Evolutionary conservation across 2,329 filamentous ascomycete species (phyloP), one percentile per base, ranked within the genome.

Genomic region (Clonostachys solani): DNA sequence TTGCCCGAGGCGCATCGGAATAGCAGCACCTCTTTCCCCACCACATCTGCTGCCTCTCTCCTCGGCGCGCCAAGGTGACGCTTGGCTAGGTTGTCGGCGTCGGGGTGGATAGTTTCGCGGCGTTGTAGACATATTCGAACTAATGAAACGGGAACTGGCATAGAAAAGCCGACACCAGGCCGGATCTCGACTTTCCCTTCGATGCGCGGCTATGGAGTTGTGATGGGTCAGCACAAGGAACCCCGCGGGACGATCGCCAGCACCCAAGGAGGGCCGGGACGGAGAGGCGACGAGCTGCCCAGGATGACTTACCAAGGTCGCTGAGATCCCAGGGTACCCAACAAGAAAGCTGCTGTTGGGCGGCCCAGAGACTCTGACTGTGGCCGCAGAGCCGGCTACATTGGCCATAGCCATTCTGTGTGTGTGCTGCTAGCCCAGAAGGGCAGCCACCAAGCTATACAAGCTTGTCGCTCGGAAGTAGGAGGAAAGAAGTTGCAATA

Each of bases 141-240:
- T 56, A 96, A 82, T 43, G 92, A 96, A 61, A 99, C 78, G 62
- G 87, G 83, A 59, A 97, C 92, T 40, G 94, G 91, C 58, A 91
- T 91, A 16, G 91, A 92, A 59, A 87, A 85, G 51, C 94, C 92
- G 52, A 86, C 78, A 47, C 84, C 84, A 40, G 94, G 94, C 50
- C 94, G 84, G 59, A 99, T 94, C 72, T 97, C 94, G 64, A 99
- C 94, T 65, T 94, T 95, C 59, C 94, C 94, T 76, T 96, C 92
- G 72, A 99, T 92, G 64, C 94, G 88, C 61, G 94, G 94, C 90
- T 96, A 62, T 18, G 44, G 23, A 29, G 23, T 10, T 12, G 33
- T 19, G 36, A 16, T n/a, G 9, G 15, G 45, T 46, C 35, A 47
- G 41, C 35, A 44, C 4, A 12, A 4, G 8, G 23, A 29, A 29